These are phyloP conservation scores for Dendrocalamus latiflorus DNA, from an alignment of 202 grass and related monocot genomes.

Conservation along the genomic window DNA sequence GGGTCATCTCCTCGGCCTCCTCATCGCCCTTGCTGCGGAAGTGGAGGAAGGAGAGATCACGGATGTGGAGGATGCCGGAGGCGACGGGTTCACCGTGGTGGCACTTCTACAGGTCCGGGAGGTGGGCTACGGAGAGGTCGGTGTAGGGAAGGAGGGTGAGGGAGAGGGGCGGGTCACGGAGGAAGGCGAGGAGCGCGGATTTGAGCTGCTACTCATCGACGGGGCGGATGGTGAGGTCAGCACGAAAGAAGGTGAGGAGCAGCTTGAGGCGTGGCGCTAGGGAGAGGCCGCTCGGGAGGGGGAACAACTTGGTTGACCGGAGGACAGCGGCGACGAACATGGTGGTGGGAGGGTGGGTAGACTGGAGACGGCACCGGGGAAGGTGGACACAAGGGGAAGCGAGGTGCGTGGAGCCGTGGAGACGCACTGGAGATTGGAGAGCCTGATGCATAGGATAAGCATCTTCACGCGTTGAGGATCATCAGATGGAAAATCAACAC, in stretches of 20 bases:
- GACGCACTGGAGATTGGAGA: not conserved
- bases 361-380: not conserved
- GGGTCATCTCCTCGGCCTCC: constrained; percentile 31
- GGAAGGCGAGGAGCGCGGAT: constrained; percentile 62
- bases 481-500: not conserved
- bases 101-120: constrained; percentile 75
- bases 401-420: not conserved
- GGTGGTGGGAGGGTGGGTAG: not conserved
- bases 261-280: constrained; percentile 73
- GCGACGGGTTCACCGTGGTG: constrained; percentile 78
- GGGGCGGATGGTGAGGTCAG: constrained; percentile 61
- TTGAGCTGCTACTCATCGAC: constrained; percentile 92
- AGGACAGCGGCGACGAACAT: constrained; percentile 39
- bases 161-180: constrained; percentile 51
- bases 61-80: constrained; percentile 61
- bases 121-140: constrained; percentile 50
- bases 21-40: constrained; percentile 2
- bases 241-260: constrained; percentile 74
- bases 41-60: constrained; percentile 62
- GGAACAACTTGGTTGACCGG: constrained; percentile 42
- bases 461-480: not conserved
- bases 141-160: constrained; percentile 49
- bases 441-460: not conserved
- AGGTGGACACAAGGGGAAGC: not conserved
- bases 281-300: constrained; percentile 50